phyloP scores from a whole-genome alignment of 208 protist species.

The Leishmania arabica region DNA sequence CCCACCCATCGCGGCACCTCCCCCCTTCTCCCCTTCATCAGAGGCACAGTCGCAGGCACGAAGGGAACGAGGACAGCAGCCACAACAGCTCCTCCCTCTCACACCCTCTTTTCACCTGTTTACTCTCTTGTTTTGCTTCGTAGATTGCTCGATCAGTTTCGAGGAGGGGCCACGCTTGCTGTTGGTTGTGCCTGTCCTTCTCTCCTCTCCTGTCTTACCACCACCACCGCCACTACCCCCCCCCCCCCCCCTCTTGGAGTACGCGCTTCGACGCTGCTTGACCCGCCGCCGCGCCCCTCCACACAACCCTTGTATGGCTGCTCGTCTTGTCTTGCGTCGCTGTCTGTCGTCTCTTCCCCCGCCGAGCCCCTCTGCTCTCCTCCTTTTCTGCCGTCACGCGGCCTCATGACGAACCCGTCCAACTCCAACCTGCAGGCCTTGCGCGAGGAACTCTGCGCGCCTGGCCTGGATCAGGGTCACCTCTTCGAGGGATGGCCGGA shows the following conservation, averaged over 20 bases:
- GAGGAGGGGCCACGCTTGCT: neutral
- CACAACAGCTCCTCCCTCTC: neutral
- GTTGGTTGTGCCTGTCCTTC: neutral
- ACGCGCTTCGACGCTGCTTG: too few relatives aligned
- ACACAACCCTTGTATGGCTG: neutral
- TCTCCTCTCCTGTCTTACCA: neutral
- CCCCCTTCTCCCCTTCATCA: neutral
- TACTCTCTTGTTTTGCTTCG: neutral
- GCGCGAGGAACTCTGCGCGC: constrained; percentile 45
- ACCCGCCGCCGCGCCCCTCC: too few relatives aligned
- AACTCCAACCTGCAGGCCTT: constrained; percentile 52
- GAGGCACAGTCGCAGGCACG: neutral
- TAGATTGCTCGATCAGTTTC: too few relatives aligned
- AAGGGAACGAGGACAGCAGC: neutral
- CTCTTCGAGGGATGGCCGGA: constrained; percentile 70
- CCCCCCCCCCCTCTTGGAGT: too few relatives aligned
- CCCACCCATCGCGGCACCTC: too few relatives aligned
- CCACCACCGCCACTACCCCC: neutral
- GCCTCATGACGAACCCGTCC: constrained; percentile 28
- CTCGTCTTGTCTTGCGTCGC: neutral
- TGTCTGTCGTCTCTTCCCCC: neutral
- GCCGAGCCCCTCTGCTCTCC: neutral
- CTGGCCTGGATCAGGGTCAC: constrained; percentile 58
- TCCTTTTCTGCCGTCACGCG: neutral
- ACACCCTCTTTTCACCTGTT: neutral